A percentile compares a stretch with the other conserved stretches of the same genome.
Evolutionary conservation across 345 rosid species (phyloP).

Genomic region (Ceriops decandra): DNA sequence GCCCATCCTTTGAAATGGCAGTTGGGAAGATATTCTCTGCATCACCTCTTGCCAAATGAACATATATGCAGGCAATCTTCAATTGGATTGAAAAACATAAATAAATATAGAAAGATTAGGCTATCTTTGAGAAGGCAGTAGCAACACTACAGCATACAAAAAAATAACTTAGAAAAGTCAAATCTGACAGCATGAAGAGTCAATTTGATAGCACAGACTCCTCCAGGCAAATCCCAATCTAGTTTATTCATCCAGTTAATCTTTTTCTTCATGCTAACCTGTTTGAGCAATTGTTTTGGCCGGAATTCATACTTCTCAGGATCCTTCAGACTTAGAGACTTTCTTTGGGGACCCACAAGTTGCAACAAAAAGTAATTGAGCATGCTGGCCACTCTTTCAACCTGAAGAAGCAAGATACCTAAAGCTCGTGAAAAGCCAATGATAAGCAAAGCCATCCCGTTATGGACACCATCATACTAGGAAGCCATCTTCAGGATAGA

Average conservation of each 20-base stretch:
- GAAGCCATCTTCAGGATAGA: neutral
- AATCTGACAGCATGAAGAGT: too few species aligned
- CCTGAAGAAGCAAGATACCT: constrained; percentile 38
- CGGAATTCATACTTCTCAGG: constrained; percentile 98
- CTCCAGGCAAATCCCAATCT: too few species aligned
- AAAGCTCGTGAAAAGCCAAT: neutral
- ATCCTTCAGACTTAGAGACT: constrained; percentile 81
- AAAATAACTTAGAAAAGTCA: too few species aligned
- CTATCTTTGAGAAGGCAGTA: too few species aligned
- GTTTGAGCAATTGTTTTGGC: constrained; percentile 88
- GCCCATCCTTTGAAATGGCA: constrained; percentile 93
- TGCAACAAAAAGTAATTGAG: constrained; percentile 93
- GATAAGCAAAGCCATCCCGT: neutral
- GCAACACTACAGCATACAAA: too few species aligned
- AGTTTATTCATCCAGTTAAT: too few species aligned
- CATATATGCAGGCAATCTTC: constrained; percentile 89
- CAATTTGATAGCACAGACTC: too few species aligned
- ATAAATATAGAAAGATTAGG: too few species aligned
- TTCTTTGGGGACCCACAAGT: constrained; percentile 96
- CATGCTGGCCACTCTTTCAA: constrained; percentile 97
- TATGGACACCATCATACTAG: neutral
- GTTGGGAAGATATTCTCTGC: constrained; percentile 65
- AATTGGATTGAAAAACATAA: constrained; percentile 17
- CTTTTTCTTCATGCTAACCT: constrained; percentile 41
- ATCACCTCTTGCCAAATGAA: constrained; percentile 90